Conservation (phyloP, 108 stramenopile species). For the Cylindrotheca fusiformis region DNA sequence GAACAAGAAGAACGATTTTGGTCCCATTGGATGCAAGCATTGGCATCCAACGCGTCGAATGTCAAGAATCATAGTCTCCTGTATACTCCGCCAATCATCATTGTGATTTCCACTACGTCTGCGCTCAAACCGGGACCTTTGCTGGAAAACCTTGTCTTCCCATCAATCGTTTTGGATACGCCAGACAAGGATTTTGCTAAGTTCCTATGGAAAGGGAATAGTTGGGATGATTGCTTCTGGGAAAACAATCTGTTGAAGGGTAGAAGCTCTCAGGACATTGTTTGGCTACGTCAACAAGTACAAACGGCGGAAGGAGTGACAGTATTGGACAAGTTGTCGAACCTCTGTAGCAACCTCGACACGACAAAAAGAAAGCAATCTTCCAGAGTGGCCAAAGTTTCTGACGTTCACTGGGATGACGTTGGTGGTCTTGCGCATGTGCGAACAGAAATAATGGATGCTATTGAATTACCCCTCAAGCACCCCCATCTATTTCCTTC, state of each 20-base stretch:
- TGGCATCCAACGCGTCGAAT: not conserved
- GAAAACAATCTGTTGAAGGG: constrained; percentile 13
- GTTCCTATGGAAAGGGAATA: constrained; percentile 43
- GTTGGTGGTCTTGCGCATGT: constrained; percentile 94
- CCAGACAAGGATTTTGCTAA: constrained; percentile 60
- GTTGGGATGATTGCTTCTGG: constrained; percentile 1
- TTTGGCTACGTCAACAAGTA: constrained; percentile 6
- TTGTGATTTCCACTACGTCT: constrained; percentile 53
- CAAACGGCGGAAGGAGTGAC: not conserved
- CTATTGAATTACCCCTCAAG: constrained; percentile 96
- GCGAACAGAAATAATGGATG: constrained; percentile 95
- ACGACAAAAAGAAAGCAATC: constrained; percentile 10
- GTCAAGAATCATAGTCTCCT: not conserved
- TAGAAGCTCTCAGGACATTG: constrained; percentile 39
- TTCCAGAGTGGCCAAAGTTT: constrained; percentile 34
- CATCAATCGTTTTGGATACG: constrained; percentile 37
- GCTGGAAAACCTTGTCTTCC: constrained; percentile 39
- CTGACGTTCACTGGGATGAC: constrained; percentile 89
- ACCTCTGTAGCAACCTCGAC: constrained; percentile 35
- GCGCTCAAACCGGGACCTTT: constrained; percentile 60
- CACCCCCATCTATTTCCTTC: constrained; percentile 91
- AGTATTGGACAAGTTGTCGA: not conserved
- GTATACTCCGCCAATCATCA: constrained; percentile 36
- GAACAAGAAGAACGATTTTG: constrained; percentile 59
- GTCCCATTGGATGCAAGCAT: constrained; percentile 41